Base-by-base conservation (phyloP, 2,329 filamentous ascomycete genomes). In the Acephala macrosclerotiorum region DNA sequence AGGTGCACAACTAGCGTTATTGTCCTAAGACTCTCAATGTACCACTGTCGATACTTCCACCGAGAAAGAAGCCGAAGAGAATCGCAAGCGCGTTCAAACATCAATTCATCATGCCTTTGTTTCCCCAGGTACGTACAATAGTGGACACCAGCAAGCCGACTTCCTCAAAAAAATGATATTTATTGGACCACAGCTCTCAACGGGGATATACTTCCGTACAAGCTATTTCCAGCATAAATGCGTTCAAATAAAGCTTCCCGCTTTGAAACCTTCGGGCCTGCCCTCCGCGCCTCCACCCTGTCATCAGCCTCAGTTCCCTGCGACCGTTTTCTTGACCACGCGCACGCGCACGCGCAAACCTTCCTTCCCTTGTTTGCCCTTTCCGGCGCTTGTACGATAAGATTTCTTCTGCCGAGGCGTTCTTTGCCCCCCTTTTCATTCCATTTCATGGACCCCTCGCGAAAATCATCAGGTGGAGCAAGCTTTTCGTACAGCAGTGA, bases 181-280 rank as follows among this genome's bases (percentile, higher is more conserved):
- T 22, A 53, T 53, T 53, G 49, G 49, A 26, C 26, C 25, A 53
- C 5, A 53, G 22, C 22, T 8, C 18, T 4, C 49, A 49, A 18
- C 49, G 49, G n/a, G 11, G 25, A 53, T 33, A 53, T 53, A 53
- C 49, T 53, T 29, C 49, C 49, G 29, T 22, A 49, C 45, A 49
- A 49, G 45, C 45, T 49, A 22, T 33, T 51, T 33, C 25, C 22
- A 53, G 49, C 49, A 53, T 53, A 33, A 53, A 53, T 49, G 14
- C 26, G 49, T 53, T 53, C 26, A 53, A 29, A 53, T 53, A 53
- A 53, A 33, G 49, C n/a, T 53, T 53, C 49, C 49, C 49, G 49
- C 49, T 14, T 14, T 26, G 49, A 53, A 53, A 53, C 29, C 29
- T 33, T 9, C 49, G 14, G 8, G 6, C 22, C 49, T 18, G 7